phyloP scores from a whole-genome alignment of 2,329 filamentous ascomycete genomes.

The Tympanopsis confertula region DNA sequence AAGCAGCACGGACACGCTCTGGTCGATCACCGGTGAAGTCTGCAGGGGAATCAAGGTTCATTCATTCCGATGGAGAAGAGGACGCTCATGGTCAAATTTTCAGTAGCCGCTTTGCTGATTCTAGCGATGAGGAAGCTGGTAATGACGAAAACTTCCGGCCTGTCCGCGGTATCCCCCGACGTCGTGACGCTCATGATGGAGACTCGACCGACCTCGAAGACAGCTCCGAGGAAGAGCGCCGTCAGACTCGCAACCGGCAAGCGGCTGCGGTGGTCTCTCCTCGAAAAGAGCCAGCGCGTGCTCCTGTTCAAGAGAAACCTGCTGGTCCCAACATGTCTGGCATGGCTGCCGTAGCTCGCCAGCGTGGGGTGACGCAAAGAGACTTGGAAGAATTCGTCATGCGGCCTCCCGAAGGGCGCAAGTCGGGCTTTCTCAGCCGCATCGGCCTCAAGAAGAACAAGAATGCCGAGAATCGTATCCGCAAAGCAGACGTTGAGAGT shows the following conservation, averaged over 20 bases:
- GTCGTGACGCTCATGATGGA: not conserved
- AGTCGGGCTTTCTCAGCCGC: not conserved
- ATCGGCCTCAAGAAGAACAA: not conserved
- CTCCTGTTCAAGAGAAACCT: not conserved
- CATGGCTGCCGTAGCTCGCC: not conserved
- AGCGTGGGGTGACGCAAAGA: not conserved
- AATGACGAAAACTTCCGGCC: not conserved
- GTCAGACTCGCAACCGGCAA: too few species aligned
- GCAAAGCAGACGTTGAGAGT: not conserved
- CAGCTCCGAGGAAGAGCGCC: not conserved
- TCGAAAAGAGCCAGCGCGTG: not conserved
- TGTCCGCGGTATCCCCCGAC: not conserved
- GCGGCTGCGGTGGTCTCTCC: too few species aligned
- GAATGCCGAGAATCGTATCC: not conserved
- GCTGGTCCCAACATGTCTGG: not conserved
- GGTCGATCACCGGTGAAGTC: too few species aligned
- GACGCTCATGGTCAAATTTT: not conserved
- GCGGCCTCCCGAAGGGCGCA: not conserved
- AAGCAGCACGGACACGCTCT: not conserved
- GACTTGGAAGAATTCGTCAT: not conserved
- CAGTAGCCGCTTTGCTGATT: not conserved
- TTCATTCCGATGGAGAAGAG: not conserved
- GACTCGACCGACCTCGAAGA: not conserved
- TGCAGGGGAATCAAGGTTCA: not conserved
- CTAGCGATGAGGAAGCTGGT: not conserved